These are phyloP conservation scores for Wickerhamomyces kurtzmanii DNA, from an alignment of 805 yeast species.

Conservation along the genomic window DNA sequence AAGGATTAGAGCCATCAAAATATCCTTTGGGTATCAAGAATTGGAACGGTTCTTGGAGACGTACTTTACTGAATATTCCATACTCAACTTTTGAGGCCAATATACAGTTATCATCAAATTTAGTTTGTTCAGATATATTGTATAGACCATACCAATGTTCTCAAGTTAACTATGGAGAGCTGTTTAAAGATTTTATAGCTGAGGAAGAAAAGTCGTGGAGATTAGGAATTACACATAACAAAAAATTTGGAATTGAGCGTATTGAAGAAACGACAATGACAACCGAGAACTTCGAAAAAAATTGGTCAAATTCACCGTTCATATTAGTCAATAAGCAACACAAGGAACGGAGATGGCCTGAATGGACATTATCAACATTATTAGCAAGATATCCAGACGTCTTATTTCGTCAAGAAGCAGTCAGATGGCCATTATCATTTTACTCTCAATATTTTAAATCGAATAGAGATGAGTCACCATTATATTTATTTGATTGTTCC, in stretches of 20 bases:
- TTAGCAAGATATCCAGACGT: constrained; percentile 45
- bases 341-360: constrained; percentile 47
- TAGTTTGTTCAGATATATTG: constrained; percentile 66
- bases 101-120: constrained; percentile 34
- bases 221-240: constrained; percentile 10
- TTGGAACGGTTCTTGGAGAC: constrained; percentile 83
- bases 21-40: constrained; percentile 18
- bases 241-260: constrained; percentile 36
- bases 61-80: constrained; percentile 36
- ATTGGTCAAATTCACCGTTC: constrained; percentile 53
- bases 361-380: constrained; percentile 47
- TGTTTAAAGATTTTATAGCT: constrained; percentile 37
- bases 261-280: constrained; percentile 34
- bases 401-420: constrained; percentile 75
- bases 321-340: constrained; percentile 28
- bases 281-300: constrained; percentile 31
- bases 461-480: constrained; percentile 75
- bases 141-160: constrained; percentile 81
- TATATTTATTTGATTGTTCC: constrained; percentile 78
- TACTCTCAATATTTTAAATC: constrained; percentile 50
- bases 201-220: constrained; percentile 28
- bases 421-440: constrained; percentile 60
- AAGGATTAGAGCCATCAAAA: constrained; percentile 1
- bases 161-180: constrained; percentile 45
- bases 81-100: constrained; percentile 27